A percentile compares a stretch with the other conserved stretches of the same genome.
Conservation (phyloP, 73 alveolate species). For the Paramecium tetraurelia region DNA sequence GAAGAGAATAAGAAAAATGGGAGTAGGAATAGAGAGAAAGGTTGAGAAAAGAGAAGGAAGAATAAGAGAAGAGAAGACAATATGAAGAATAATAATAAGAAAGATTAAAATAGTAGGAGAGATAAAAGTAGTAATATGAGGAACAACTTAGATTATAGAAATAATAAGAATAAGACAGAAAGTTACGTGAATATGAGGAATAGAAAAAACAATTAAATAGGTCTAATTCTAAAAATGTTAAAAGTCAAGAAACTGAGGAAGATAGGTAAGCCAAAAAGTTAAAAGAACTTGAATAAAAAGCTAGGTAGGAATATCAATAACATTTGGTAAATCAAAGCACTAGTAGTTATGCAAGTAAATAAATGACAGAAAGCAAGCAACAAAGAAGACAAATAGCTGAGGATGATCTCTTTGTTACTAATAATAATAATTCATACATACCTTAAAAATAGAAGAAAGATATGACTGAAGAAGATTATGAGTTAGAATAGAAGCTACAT, state of each 20-base stretch:
- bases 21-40: not conserved
- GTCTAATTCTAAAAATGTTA: not conserved
- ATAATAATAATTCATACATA: not conserved
- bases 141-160: not conserved
- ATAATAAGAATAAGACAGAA: not conserved
- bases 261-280: not conserved
- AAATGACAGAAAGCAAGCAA: not conserved
- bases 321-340: not conserved
- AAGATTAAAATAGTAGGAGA: not conserved
- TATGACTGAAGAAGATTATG: not conserved
- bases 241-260: not conserved
- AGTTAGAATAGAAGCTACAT: not conserved
- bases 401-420: slow-evolving; percentile 4
- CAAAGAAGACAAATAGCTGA: not conserved
- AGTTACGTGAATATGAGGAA: not conserved
- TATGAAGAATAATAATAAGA: not conserved
- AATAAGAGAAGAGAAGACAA: not conserved
- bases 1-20: not conserved
- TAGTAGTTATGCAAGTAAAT: not conserved
- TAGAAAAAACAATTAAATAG: not conserved
- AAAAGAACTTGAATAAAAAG: not conserved
- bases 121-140: not conserved
- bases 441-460: not conserved
- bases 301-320: not conserved
- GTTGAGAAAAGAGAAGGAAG: not conserved